A percentile compares a stretch with the other conserved stretches of the same genome.
These are phyloP conservation scores for Tolypocladium nubicola DNA, from an alignment of 2,329 filamentous ascomycete species.

Conservation along the genomic window DNA sequence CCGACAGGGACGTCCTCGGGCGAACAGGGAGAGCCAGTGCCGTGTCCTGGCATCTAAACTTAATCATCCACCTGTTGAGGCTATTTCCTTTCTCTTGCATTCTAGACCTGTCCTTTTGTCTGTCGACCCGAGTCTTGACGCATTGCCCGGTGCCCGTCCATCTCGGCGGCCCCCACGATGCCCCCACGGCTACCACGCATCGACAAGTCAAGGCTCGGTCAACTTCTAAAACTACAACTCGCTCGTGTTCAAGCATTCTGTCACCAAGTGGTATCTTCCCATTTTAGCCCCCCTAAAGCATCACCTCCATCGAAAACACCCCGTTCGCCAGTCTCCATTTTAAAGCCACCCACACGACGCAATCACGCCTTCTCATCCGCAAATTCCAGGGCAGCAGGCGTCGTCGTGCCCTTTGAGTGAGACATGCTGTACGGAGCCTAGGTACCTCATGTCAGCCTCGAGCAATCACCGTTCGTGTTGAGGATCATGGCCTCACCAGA, in stretches of 20 bases:
- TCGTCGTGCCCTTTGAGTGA: conserved; percentile 49
- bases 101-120: background rate
- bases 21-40: background rate
- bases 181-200: background rate
- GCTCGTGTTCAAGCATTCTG: background rate
- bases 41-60: too few relatives aligned
- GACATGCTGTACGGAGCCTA: conserved; percentile 67
- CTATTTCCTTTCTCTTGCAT: background rate
- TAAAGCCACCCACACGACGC: background rate
- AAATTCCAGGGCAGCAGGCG: conserved; percentile 38
- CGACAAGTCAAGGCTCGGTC: background rate
- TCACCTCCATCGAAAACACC: background rate
- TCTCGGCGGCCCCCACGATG: background rate
- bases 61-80: background rate
- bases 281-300: background rate
- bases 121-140: too few relatives aligned
- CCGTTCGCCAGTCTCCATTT: background rate
- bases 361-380: conserved; percentile 13
- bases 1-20: background rate
- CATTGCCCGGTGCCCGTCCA: too few relatives aligned
- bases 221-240: background rate
- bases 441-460: background rate
- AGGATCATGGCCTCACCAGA: conserved; percentile 48
- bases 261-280: background rate
- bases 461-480: background rate